phyloP scores from a whole-genome alignment of 2,329 filamentous ascomycete genomes.

The Neurospora sp. region DNA sequence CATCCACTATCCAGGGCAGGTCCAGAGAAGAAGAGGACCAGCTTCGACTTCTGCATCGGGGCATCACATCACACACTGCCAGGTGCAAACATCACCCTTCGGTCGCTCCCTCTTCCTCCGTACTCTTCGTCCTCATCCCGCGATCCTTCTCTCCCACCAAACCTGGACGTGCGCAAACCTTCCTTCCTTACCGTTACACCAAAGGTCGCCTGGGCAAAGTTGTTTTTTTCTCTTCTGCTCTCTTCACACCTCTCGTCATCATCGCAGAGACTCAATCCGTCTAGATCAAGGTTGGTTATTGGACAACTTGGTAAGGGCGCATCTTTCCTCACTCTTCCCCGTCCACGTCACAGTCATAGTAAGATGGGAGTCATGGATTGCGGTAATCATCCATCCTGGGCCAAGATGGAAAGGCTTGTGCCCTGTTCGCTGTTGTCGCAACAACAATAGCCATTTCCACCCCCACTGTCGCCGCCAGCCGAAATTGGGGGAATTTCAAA shows the following conservation, averaged over 20 bases:
- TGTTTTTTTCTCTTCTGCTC: not conserved
- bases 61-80: not conserved
- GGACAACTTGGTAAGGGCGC: not conserved
- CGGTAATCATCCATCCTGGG: not conserved
- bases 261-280: not conserved
- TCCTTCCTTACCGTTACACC: not conserved
- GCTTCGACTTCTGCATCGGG: not conserved
- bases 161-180: not conserved
- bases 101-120: not conserved
- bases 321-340: not conserved
- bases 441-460: constrained; percentile 5
- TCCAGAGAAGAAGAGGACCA: not conserved
- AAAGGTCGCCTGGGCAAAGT: not conserved
- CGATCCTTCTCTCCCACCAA: not conserved
- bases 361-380: not conserved
- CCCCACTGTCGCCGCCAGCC: constrained; percentile 9
- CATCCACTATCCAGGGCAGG: not conserved
- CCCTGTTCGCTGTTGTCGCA: constrained; percentile 6
- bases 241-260: not conserved
- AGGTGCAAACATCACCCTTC: not conserved
- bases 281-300: not conserved
- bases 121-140: not conserved
- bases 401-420: not conserved
- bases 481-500: constrained; percentile 10
- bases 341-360: not conserved